Evolutionary conservation across 768 basidiomycete genomes (phyloP).

Genomic region (Pisolithus marmoratus): DNA sequence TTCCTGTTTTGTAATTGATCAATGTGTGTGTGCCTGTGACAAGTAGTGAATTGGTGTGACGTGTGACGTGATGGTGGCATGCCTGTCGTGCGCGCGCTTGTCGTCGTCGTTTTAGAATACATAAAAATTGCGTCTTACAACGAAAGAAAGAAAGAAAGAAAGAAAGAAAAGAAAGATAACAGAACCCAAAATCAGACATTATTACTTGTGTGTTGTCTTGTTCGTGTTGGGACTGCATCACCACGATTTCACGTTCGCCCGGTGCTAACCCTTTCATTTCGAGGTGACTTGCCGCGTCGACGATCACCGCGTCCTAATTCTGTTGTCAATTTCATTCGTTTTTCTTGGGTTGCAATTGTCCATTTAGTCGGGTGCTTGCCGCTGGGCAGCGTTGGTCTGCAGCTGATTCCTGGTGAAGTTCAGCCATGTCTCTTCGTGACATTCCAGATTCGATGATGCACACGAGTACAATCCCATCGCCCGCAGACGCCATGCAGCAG

Average conservation of each 20-base stretch:
- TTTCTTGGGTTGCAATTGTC: neutral
- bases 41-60: constrained; percentile 20
- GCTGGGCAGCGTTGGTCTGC: constrained; percentile 1
- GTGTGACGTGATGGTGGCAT: neutral
- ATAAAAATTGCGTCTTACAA: constrained; percentile 11
- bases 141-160: neutral
- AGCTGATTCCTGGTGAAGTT: constrained; percentile 3
- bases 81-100: neutral
- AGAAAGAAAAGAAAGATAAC: neutral
- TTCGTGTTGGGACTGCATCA: neutral
- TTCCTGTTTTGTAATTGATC: too few relatives aligned
- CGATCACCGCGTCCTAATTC: constrained; percentile 1
- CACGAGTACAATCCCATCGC: constrained; percentile 10
- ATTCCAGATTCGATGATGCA: constrained; percentile 18
- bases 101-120: too few relatives aligned
- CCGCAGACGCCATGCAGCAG: constrained; percentile 7
- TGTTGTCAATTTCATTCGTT: neutral
- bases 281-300: constrained; percentile 5
- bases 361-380: neutral
- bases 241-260: neutral
- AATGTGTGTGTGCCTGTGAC: constrained; percentile 34
- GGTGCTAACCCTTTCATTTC: constrained; percentile 7
- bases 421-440: constrained; percentile 17
- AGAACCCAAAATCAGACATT: neutral
- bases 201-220: neutral